Evolutionary conservation across 2,329 filamentous ascomycete species (phyloP).

Genomic region (Biscogniauxia sp.): DNA sequence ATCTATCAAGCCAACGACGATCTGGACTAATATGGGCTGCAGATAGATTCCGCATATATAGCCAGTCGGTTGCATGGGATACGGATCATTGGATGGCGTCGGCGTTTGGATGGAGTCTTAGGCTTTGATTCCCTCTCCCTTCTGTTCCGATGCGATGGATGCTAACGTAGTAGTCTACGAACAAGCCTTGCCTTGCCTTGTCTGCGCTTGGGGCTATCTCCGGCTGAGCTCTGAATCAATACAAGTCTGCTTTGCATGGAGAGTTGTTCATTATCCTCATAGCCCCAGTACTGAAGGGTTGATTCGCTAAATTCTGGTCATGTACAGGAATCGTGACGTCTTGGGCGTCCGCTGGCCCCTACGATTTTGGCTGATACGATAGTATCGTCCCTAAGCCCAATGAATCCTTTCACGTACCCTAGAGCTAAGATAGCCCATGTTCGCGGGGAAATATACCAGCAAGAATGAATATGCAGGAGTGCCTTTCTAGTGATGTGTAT

Average conservation of each 20-base stretch:
- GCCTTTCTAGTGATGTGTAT: not conserved
- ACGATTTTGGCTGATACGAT: not conserved
- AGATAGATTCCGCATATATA: constrained; percentile 20
- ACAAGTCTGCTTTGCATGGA: constrained; percentile 12
- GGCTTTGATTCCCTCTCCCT: constrained; percentile 33
- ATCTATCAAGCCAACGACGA: constrained; percentile 79
- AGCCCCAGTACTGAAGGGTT: constrained; percentile 10
- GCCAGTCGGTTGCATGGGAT: constrained; percentile 11
- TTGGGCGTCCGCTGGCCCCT: not conserved
- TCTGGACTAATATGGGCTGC: constrained; percentile 54
- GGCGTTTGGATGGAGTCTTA: constrained; percentile 24
- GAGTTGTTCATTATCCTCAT: constrained; percentile 14
- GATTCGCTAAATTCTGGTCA: constrained; percentile 22
- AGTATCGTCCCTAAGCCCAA: not conserved
- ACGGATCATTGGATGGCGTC: constrained; percentile 13
- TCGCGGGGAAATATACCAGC: not conserved
- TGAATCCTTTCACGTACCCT: not conserved
- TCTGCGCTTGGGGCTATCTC: constrained; percentile 12
- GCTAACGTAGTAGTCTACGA: constrained; percentile 31
- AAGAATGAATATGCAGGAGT: not conserved
- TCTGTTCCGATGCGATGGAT: constrained; percentile 22
- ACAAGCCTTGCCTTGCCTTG: not conserved
- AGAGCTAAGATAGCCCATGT: not conserved
- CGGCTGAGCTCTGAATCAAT: constrained; percentile 14
- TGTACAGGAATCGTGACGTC: constrained; percentile 13